Evolutionary conservation across 2,329 filamentous ascomycete genomes (phyloP).

Genomic region (Alternaria angustiovoidea): DNA sequence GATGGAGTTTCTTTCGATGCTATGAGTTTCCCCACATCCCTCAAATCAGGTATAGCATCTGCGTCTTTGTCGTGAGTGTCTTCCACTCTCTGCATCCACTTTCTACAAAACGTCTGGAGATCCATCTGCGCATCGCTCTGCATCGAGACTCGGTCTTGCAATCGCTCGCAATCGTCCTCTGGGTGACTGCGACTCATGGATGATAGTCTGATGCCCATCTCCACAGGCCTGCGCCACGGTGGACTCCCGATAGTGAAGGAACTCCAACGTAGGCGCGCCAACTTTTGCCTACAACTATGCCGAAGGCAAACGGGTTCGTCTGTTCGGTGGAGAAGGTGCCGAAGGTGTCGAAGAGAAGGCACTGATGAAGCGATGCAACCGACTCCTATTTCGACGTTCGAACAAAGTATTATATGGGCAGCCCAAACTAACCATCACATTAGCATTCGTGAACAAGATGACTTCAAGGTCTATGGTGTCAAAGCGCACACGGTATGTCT

Average conservation of each 20-base stretch:
- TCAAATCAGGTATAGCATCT: neutral
- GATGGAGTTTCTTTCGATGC: neutral
- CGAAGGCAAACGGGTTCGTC: no score
- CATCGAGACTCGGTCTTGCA: neutral
- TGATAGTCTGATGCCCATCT: neutral
- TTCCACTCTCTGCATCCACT: neutral
- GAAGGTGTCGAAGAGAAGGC: neutral
- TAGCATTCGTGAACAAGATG: neutral
- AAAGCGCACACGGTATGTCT: neutral
- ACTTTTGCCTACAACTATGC: no score
- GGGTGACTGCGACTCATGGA: neutral
- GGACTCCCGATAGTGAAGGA: neutral
- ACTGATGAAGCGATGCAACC: neutral
- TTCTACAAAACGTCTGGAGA: neutral
- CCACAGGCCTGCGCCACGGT: neutral
- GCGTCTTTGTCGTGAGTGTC: neutral
- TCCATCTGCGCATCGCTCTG: neutral
- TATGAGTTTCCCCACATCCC: neutral
- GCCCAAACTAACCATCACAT: neutral
- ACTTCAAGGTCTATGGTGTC: neutral
- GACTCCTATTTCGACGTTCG: neutral
- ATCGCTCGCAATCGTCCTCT: neutral
- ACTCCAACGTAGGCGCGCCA: neutral
- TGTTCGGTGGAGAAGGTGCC: neutral
- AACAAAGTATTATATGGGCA: neutral